Base-by-base conservation (phyloP, 83 land plant species). In the Thuja plicata region DNA sequence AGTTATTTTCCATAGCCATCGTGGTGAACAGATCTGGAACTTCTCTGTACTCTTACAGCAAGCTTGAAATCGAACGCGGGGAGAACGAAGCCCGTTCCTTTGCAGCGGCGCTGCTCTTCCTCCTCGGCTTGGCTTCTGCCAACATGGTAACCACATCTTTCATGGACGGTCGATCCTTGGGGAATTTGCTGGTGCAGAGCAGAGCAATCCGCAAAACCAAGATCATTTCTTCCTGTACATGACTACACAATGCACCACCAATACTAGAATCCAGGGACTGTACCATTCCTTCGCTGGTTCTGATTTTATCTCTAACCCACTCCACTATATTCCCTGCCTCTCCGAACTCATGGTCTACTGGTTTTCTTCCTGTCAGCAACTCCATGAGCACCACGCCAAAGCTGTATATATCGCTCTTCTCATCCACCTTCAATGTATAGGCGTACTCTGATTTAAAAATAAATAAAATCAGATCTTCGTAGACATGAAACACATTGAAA, bases 331-430 rank as follows among this genome's bases (percentile, higher is more conserved):
- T 93, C n/a, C 91, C 91, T 0, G 91, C 86, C 82, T 92, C 97
- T 27, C 95, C 97, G 37, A 92, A 96, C 78, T 95, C 96, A 1
- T 93, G 88, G 77, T 96, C 96, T 0, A 96, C 50, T 1, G 96
- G 94, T 82, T 93, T 88, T 86, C 90, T 93, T 79, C 98, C 95
- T 0, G 94, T 94, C 87, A 96, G 77, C 27, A 96, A 91, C 92
- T 96, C 98, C 98, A 96, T 92, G 35, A 96, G 89, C 50, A 96
- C 98, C 24, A 95, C 95, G 27, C 98, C 98, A 60, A 94, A 96
- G 90, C 95, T 96, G 90, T 96, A 96, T 9, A 96, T 92, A 91
- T 96, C 96, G 57, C 94, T 95, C 93, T 95, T 96, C 91, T 96
- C 90, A 78, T 93, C 91, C 83, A 96, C 95, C 87, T 94, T 95